A percentile compares a stretch with the other conserved stretches of the same genome.
phyloP scores from a whole-genome alignment of 179 eudicot genomes.

The Nepenthes alata region DNA sequence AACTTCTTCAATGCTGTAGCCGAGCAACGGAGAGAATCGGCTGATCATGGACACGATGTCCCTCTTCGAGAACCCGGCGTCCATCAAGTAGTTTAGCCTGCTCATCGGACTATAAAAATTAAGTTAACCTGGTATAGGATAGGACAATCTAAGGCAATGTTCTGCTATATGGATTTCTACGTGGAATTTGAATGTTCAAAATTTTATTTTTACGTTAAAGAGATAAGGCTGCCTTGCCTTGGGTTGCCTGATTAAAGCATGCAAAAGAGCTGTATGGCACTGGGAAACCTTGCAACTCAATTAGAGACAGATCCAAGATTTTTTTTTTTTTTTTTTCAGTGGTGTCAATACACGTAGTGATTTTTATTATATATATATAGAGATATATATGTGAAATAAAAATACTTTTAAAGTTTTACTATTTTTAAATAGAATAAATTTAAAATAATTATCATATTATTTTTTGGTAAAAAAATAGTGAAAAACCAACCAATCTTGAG shows the following conservation, averaged over 20 bases:
- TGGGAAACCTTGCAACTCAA: not conserved
- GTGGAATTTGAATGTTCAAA: not conserved
- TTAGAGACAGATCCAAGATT: not conserved
- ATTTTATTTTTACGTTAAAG: too few species aligned
- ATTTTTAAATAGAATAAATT: too few species aligned
- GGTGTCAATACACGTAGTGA: not conserved
- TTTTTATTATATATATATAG: too few species aligned
- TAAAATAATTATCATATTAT: too few species aligned
- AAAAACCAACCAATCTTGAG: too few species aligned
- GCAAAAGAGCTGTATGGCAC: not conserved
- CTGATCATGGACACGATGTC: conserved; percentile 57
- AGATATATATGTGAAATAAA: too few species aligned
- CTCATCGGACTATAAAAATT: conserved; percentile 1
- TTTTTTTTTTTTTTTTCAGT: too few species aligned
- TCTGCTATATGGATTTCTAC: not conserved
- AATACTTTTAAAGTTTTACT: too few species aligned
- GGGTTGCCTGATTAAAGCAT: too few species aligned
- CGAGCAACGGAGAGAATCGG: conserved; percentile 68
- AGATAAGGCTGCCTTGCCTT: too few species aligned
- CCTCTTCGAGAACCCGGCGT: conserved; percentile 40
- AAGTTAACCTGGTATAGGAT: not conserved
- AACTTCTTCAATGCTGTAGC: conserved; percentile 61
- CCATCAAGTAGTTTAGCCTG: conserved; percentile 55
- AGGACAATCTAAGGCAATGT: not conserved
- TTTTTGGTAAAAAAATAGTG: too few species aligned